phyloP scores from a whole-genome alignment of 495 filamentous ascomycete species.

The Pyrenula aspistea region DNA sequence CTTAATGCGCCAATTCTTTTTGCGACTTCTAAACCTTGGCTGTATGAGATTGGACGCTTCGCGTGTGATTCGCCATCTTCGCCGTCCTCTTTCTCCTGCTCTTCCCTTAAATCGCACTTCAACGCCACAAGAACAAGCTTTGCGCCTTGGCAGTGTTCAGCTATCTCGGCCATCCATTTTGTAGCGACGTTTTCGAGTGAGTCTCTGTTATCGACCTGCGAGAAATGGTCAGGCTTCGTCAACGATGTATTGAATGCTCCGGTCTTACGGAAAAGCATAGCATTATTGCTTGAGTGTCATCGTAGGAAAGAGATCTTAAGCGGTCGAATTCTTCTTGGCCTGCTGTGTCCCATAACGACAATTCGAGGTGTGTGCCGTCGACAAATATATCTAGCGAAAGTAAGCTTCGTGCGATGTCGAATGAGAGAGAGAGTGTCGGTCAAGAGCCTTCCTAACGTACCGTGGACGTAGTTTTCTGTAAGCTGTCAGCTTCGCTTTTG shows the following conservation, averaged over 20 bases:
- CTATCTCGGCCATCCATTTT: conserved; percentile 96
- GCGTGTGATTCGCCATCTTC: conserved; percentile 35
- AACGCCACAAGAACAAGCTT: conserved; percentile 92
- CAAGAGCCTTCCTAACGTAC: conserved; percentile 29
- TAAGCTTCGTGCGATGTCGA: conserved; percentile 5
- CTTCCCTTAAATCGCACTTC: conserved; percentile 89
- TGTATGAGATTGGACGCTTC: conserved; percentile 76
- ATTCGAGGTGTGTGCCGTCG: conserved; percentile 88
- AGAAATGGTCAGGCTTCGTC: not conserved
- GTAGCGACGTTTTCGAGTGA: conserved; percentile 96
- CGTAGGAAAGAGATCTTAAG: conserved; percentile 87
- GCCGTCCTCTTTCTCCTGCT: conserved; percentile 44
- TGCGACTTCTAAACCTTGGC: conserved; percentile 85
- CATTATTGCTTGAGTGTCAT: conserved; percentile 96
- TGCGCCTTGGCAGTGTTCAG: conserved; percentile 90
- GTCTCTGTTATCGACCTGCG: conserved; percentile 75
- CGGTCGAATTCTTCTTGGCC: conserved; percentile 99
- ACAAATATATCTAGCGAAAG: conserved; percentile 76
- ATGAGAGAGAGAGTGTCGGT: not conserved
- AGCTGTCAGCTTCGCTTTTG: conserved; percentile 19
- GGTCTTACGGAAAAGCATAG: conserved; percentile 76
- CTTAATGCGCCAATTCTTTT: conserved; percentile 77
- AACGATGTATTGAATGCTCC: not conserved
- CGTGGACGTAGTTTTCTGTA: conserved; percentile 94
- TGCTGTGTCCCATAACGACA: conserved; percentile 96